Evolutionary conservation across 345 rosid species (phyloP), one percentile per base, ranked within the genome.

Genomic region (Turnera subulata): DNA sequence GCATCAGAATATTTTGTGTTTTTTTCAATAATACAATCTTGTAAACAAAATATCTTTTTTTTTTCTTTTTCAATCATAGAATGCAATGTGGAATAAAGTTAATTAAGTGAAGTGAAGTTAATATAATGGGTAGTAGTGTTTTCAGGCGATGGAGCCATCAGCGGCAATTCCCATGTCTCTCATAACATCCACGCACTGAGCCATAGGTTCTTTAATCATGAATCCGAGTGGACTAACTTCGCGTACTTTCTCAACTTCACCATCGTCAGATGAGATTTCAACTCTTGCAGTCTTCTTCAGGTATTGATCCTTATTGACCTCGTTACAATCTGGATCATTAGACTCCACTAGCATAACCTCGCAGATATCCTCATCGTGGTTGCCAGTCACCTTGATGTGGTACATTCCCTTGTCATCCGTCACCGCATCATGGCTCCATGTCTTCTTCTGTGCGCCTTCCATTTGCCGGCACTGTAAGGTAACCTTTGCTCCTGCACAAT

Each of bases 341-440:
- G 91, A 82, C 40, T 78, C 63, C 13, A 66, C 51, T 0, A 77
- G 80, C n/a, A 62, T 2, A 21, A 78, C 58, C 70, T 84, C 88
- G 54, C 88, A 80, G n/a, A 82, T n/a, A 29, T 84, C 95, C 25
- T 82, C 86, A 65, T 78, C 86, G 17, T 75, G 95, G 43, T 86
- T 86, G 20, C 88, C 83, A 8, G 66, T 72, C 15, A 84, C 83
- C 14, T 56, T 55, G 61, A 84, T 66, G 35, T n/a, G n/a, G 78
- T 82, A 86, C 44, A 45, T 64, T n/a, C 91, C 91, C 0, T 24
- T 2, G 2, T 20, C 53, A 50, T 82, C 76, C 1, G 86, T 78
- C 52, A 16, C 58, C 0, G 79, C 86, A 15, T 82, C 84, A 5
- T 67, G 59, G 22, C 66, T 55, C 24, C 62, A 68, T 45, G 78